phyloP scores from a whole-genome alignment of 257 asterid genomes.

The Rauvolfia tetraphylla region DNA sequence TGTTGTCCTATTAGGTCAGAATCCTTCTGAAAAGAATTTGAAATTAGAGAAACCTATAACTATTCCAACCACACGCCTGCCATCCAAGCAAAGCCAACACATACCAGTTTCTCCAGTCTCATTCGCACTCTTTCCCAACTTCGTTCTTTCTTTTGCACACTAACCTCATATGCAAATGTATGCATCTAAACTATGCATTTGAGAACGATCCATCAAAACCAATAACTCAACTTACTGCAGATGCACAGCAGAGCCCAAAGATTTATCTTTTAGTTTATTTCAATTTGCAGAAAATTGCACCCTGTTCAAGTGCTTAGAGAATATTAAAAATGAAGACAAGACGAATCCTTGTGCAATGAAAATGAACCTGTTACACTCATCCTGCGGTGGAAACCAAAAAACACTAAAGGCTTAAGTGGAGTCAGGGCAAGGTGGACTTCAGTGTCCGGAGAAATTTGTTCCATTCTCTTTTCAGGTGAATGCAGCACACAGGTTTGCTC shows the following conservation, averaged over 20 bases:
- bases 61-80: not conserved
- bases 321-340: not conserved
- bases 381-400: slow-evolving; percentile 94
- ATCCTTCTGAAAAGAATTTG: not conserved
- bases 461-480: slow-evolving; percentile 97
- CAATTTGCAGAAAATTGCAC: not conserved
- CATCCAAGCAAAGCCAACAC: not conserved
- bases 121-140: not conserved
- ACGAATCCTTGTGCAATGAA: slow-evolving; percentile 2
- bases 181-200: not conserved
- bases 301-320: not conserved
- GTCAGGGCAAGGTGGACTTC: slow-evolving; percentile 99
- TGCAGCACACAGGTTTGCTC: slow-evolving; percentile 97
- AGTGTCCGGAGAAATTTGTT: slow-evolving; percentile 78
- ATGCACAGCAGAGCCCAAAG: no score
- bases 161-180: not conserved
- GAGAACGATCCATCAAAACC: not conserved
- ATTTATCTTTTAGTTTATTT: no score
- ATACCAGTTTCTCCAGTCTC: not conserved
- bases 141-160: not conserved
- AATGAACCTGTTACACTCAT: slow-evolving; percentile 93
- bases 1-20: not conserved
- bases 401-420: slow-evolving; percentile 95
- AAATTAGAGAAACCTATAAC: not conserved
- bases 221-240: no score